phyloP scores from a whole-genome alignment of 2,329 filamentous ascomycete species.

The Colletotrichum incanum region DNA sequence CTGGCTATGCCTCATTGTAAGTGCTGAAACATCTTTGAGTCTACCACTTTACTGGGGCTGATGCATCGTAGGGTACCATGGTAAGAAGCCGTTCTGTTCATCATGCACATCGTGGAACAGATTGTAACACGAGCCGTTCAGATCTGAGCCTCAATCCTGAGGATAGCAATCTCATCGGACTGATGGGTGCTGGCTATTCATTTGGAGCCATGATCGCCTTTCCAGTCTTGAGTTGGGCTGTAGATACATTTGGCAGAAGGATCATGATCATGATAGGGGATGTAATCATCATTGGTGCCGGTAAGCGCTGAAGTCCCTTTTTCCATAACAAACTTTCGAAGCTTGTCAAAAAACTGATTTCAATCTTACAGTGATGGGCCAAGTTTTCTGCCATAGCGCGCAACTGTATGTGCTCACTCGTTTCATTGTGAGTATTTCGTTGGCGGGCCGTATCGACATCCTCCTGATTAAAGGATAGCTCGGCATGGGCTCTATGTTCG shows the following conservation, averaged over 20 bases:
- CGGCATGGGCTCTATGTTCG: conserved; percentile 9
- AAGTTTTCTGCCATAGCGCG: conserved; percentile 11
- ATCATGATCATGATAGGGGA: conserved; percentile 21
- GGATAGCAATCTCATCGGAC: conserved; percentile 12
- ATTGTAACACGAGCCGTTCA: background rate
- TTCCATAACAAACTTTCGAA: background rate
- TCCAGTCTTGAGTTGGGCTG: background rate
- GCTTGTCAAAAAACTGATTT: background rate
- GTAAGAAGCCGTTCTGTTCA: background rate
- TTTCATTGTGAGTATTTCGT: conserved; percentile 8
- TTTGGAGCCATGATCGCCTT: conserved; percentile 16
- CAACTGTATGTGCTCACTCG: conserved; percentile 16
- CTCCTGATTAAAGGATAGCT: background rate
- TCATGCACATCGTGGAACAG: background rate
- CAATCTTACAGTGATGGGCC: conserved; percentile 2
- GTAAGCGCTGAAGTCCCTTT: background rate
- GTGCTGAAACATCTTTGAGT: background rate
- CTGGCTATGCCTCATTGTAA: conserved; percentile 22
- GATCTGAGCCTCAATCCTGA: conserved; percentile 9
- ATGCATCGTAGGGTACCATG: background rate
- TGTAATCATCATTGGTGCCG: conserved; percentile 9
- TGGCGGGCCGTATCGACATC: background rate
- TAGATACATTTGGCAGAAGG: conserved; percentile 12
- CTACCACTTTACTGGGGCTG: background rate
- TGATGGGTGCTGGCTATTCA: conserved; percentile 17